Evolutionary conservation across 176 grass and related monocot genomes (phyloP).

Genomic region (Luzula sylvatica): DNA sequence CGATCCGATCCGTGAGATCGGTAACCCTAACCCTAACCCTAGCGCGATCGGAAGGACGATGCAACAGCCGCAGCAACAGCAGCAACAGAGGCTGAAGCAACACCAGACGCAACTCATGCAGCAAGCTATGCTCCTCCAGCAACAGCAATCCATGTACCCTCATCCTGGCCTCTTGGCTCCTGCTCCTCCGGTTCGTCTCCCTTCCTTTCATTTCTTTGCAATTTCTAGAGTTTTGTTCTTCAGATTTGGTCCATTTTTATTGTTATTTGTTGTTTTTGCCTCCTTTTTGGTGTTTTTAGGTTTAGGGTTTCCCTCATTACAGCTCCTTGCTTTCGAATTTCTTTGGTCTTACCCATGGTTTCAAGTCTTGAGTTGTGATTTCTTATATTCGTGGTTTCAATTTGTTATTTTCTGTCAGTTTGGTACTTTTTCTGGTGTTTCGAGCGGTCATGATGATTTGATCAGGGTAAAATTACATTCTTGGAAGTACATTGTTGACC

Average conservation of each 20-base stretch:
- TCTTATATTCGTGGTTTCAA: too few species aligned
- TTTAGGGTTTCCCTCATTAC: not conserved
- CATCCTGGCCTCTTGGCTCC: constrained; percentile 70
- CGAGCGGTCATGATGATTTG: too few species aligned
- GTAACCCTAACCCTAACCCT: constrained; percentile 48
- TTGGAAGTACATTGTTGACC: too few species aligned
- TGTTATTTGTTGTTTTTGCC: constrained; percentile 12
- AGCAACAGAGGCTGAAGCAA: constrained; percentile 56
- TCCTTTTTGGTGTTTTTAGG: not conserved
- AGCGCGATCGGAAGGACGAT: constrained; percentile 26
- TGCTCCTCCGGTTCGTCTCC: constrained; percentile 49
- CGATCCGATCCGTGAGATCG: not conserved
- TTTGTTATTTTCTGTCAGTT: too few species aligned
- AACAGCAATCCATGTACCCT: constrained; percentile 61
- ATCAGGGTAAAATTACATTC: too few species aligned
- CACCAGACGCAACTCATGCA: constrained; percentile 59
- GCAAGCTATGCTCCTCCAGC: constrained; percentile 62
- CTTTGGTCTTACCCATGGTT: too few species aligned
- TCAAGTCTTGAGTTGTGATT: too few species aligned
- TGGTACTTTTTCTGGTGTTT: too few species aligned
- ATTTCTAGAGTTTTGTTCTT: constrained; percentile 1
- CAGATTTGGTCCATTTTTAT: not conserved
- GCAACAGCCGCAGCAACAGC: constrained; percentile 61
- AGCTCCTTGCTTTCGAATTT: too few species aligned
- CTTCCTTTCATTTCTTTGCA: not conserved